Evolutionary conservation across 2,329 filamentous ascomycete species (phyloP), one percentile per base, ranked within the genome.

Genomic region (Colletotrichum sp.): DNA sequence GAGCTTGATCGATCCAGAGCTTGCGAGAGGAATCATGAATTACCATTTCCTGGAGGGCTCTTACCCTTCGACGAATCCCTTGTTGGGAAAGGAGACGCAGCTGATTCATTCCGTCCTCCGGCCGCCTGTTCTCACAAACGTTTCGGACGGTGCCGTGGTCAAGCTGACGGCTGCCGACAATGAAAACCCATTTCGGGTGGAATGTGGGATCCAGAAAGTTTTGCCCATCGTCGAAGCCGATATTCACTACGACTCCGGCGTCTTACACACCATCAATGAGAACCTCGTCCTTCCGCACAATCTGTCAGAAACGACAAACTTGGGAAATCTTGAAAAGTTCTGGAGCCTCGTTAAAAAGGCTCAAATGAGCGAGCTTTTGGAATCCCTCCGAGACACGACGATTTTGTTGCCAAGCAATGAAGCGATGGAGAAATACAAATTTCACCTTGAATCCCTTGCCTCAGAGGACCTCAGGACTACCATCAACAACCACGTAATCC

Each of bases 221-320:
- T 36, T 71, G 30, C 44, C 9, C 9, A 32, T 71, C n/a, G 10
- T 39, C 32, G 62, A 71, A 5, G 24, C 69, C 1, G 69, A 71
- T 1, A 67, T 71, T 7, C 1, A 24, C 24, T 15, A 71, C 28
- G 62, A 71, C 9, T 10, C 32, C 1, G 69, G 69, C 8, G 69
- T 71, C 3, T 9, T 71, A 26, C 69, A 71, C 7, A 67, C 18
- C 4, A 67, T 71, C 8, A 16, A 10, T 6, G 24, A 49, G 7
- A 71, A 71, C 18, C 62, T 71, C 18, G 69, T 71, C 2, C 44
- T 71, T 39, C 69, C 69, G 3, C 69, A 71, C 6, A 71, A 71
- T 24, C 6, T 71, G 1, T 71, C 69, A 15, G 69, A 71, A 10
- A 71, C 69, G 2, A 67, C 69, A 10, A 26, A 67, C 4, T 15